These are phyloP conservation scores for Orbilia brochopaga DNA, from an alignment of 2,329 filamentous ascomycete genomes.

Conservation along the genomic window DNA sequence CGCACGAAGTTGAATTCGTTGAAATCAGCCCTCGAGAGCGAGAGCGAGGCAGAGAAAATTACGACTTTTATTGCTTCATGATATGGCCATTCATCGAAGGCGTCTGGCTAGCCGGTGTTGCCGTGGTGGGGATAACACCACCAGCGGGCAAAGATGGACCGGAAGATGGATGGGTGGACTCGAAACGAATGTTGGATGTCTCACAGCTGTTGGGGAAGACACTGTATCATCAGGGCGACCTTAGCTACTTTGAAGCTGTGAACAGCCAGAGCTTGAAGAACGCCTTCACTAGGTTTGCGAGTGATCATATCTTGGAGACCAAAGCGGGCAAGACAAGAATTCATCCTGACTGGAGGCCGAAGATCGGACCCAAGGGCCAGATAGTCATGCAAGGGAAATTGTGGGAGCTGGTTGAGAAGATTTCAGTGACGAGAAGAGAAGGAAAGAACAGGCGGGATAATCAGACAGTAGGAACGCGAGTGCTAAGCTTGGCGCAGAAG, in stretches of 20 bases:
- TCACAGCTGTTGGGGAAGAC: constrained; percentile 93
- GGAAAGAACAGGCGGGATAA: constrained; percentile 97
- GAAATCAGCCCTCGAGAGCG: constrained; percentile 79
- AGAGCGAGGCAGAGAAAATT: constrained; percentile 83
- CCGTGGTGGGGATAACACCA: constrained; percentile 82
- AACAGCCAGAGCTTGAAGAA: constrained; percentile 98
- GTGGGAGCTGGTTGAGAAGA: constrained; percentile 91
- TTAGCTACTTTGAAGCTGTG: constrained; percentile 96
- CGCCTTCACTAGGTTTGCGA: constrained; percentile 82
- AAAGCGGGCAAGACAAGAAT: constrained; percentile 68
- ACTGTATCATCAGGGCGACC: constrained; percentile 93
- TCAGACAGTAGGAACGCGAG: constrained; percentile 81
- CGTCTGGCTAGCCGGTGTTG: constrained; percentile 87
- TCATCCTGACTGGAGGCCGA: constrained; percentile 75
- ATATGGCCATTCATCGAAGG: constrained; percentile 99
- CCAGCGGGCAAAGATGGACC: constrained; percentile 61
- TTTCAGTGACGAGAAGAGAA: constrained; percentile 80
- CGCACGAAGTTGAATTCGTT: constrained; percentile 67
- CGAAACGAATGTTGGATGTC: constrained; percentile 77
- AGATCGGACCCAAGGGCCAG: constrained; percentile 68
- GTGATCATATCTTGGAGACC: constrained; percentile 84
- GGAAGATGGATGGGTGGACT: constrained; percentile 77
- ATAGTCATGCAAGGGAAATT: constrained; percentile 75
- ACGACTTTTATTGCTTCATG: constrained; percentile 97
- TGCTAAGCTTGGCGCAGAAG: constrained; percentile 76